Evolutionary conservation across 1,284 basidiomycete species (phyloP), one percentile per base, ranked within the genome.

Genomic region (Coniophora puteana): DNA sequence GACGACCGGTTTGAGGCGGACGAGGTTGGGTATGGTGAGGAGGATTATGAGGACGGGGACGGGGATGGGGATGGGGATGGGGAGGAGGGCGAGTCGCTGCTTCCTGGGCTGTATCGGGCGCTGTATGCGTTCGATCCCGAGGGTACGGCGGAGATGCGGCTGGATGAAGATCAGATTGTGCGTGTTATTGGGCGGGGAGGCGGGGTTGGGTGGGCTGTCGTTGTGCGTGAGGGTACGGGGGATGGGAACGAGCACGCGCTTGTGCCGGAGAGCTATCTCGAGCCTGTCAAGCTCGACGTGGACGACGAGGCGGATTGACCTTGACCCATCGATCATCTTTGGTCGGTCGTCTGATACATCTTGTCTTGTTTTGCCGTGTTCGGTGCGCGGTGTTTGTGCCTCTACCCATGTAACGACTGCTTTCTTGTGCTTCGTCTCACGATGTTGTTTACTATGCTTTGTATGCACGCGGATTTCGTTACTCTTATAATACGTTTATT

Each of bases 121-220:
- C 13, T 86, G 53, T 89, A 82, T 48, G 67, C 76, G 4, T 88
- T 89, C 50, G 76, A 80, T 37, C 72, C 83, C 0, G 83, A 87
- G 52, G 84, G 83, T 2, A 78, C 74, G 14, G 80, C 84, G 18
- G 86, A 89, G 72, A 86, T 88, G 83, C 69, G 68, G 33, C 58
- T 89, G 35, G 74, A 69, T 46, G 83, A 89, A 60, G 84, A 81
- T 41, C 83, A 88, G 61, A 50, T 82, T 30, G 78, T 89, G 13
- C 65, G 66, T 3, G 80, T 87, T 24, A 61, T 87, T 2, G 83
- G 83, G 1, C 57, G 82, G 33, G 83, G 84, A 1, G 84, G 83
- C 0, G 84, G 83, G 0, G 78, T 83, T 4, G 84, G 85, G 0
- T 86, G 84, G 83, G 83, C 83, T 0, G 77, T 86, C 12, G 84